A percentile compares a stretch with the other conserved stretches of the same genome.
phyloP scores from a whole-genome alignment of 148 eudicot species.

The Fagopyrum homotropicum region DNA sequence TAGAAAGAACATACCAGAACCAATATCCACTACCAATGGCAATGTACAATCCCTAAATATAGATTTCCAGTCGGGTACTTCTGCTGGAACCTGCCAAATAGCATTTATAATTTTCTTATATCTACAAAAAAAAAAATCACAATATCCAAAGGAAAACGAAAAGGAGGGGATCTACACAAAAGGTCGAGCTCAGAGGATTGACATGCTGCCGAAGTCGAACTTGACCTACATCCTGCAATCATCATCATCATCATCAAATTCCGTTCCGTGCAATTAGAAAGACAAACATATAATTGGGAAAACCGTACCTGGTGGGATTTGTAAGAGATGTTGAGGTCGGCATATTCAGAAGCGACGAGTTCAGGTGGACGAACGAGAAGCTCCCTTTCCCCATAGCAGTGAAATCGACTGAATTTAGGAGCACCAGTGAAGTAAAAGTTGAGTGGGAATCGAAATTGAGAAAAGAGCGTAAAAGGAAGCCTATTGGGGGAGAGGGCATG shows the following conservation, averaged over 20 bases:
- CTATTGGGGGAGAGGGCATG: slow-evolving; percentile 6
- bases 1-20: slow-evolving; percentile 49
- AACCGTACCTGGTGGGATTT: slow-evolving; percentile 19
- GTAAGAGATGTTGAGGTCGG: slow-evolving; percentile 50
- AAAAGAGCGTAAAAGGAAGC: slow-evolving; percentile 1
- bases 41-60: slow-evolving; percentile 53
- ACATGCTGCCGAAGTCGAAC: slow-evolving; percentile 90
- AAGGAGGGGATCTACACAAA: slow-evolving; percentile 30
- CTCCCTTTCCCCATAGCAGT: neutral
- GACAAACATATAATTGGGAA: neutral
- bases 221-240: slow-evolving; percentile 64
- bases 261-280: slow-evolving; percentile 9
- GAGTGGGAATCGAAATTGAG: neutral
- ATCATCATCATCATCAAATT: neutral
- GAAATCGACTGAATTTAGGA: neutral
- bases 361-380: slow-evolving; percentile 32
- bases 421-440: neutral
- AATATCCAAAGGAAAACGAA: neutral
- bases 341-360: slow-evolving; percentile 51
- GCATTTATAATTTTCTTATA: neutral
- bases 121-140: neutral
- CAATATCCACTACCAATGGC: slow-evolving; percentile 89
- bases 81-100: slow-evolving; percentile 57
- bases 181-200: slow-evolving; percentile 63
- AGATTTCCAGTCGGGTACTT: slow-evolving; percentile 75